phyloP scores from a whole-genome alignment of 2,329 filamentous ascomycete species.

The Penicillium glabrum region DNA sequence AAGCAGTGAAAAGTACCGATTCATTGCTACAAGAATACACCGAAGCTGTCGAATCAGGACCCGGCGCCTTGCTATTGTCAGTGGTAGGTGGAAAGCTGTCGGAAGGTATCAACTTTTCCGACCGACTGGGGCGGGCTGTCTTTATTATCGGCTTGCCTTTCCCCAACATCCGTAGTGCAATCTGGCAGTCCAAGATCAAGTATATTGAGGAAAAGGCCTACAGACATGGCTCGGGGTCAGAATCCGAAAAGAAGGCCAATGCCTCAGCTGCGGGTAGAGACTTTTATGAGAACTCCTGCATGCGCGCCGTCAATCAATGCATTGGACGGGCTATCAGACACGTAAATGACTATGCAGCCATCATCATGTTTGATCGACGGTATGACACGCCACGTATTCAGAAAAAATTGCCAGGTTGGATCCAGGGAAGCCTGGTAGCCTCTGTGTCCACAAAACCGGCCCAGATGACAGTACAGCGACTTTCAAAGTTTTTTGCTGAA shows the following conservation, averaged over 20 bases:
- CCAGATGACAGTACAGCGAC: constrained; percentile 26
- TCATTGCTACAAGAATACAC: constrained; percentile 73
- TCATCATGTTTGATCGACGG: constrained; percentile 78
- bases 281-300: constrained; percentile 92
- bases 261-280: constrained; percentile 62
- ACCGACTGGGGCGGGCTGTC: constrained; percentile 83
- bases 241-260: constrained; percentile 30
- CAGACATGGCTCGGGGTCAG: constrained; percentile 27
- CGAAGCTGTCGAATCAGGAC: constrained; percentile 59
- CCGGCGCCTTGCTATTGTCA: constrained; percentile 79
- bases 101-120: constrained; percentile 97
- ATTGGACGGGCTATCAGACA: constrained; percentile 92
- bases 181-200: constrained; percentile 90
- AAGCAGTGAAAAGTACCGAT: constrained; percentile 53
- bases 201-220: constrained; percentile 70
- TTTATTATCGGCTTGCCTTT: constrained; percentile 91
- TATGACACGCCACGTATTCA: constrained; percentile 74
- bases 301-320: constrained; percentile 96
- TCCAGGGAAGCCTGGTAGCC: constrained; percentile 63
- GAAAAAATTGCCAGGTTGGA: constrained; percentile 85
- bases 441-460: constrained; percentile 23
- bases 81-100: constrained; percentile 94
- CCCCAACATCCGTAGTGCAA: constrained; percentile 81
- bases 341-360: constrained; percentile 82
- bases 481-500: constrained; percentile 35